Conservation (phyloP, 495 filamentous ascomycete genomes). For the Xylaria telfairii region DNA sequence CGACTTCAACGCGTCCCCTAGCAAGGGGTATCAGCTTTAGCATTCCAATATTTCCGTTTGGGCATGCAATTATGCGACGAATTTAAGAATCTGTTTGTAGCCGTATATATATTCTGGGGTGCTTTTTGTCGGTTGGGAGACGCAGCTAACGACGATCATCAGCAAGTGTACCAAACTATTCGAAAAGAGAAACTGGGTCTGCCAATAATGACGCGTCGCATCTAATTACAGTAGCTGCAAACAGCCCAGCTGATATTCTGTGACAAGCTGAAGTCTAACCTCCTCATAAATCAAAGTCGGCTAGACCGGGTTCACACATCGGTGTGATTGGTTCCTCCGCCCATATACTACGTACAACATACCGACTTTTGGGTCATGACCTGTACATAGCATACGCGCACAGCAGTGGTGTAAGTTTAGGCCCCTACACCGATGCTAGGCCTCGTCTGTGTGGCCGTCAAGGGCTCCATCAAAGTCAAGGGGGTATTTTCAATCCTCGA, state of each 20-base stretch:
- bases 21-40: neutral
- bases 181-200: neutral
- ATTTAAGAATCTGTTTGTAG: conserved; percentile 1
- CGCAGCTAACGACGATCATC: neutral
- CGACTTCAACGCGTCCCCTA: neutral
- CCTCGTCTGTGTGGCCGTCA: neutral
- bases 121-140: neutral
- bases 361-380: conserved; percentile 8
- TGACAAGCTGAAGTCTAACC: conserved; percentile 13
- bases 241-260: neutral
- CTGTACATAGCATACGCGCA: too few relatives aligned
- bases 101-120: too few relatives aligned
- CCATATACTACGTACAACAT: neutral
- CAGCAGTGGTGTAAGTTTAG: neutral
- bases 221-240: neutral
- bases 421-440: neutral
- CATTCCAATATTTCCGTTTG: neutral
- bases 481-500: neutral
- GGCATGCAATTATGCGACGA: conserved; percentile 3
- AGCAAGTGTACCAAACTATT: neutral
- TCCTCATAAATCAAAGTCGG: neutral
- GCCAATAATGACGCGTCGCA: conserved; percentile 8
- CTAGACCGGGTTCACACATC: neutral
- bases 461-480: neutral
- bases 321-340: neutral